Evolutionary conservation across 129 eudicot genomes (phyloP).

Genomic region (Pseudognaphalium luteoalbum): DNA sequence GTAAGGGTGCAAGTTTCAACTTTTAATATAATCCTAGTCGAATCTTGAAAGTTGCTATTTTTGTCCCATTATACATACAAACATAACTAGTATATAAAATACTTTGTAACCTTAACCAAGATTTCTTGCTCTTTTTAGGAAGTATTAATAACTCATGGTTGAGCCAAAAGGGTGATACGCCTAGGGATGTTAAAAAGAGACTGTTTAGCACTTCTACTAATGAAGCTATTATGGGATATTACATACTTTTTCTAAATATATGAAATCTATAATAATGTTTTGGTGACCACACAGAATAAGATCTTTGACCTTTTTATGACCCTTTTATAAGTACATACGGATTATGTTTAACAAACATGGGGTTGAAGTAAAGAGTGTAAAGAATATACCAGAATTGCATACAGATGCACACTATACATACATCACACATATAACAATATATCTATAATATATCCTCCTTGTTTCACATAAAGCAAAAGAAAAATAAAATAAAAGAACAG

Average conservation of each 20-base stretch:
- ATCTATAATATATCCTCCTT: conserved; percentile 25
- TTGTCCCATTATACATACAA: conserved; percentile 24
- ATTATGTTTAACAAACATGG: conserved; percentile 30
- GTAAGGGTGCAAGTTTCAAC: conserved; percentile 18
- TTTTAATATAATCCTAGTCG: conserved; percentile 25
- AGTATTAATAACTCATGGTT: neutral
- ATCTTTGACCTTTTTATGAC: conserved; percentile 33
- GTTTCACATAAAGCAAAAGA: conserved; percentile 40
- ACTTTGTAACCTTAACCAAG: conserved; percentile 16
- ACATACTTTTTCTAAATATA: conserved; percentile 2
- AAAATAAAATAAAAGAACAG: conserved; percentile 8
- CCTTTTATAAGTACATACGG: conserved; percentile 32
- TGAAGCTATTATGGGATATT: neutral
- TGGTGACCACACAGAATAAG: conserved; percentile 39
- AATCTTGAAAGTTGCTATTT: conserved; percentile 24
- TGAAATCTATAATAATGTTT: conserved; percentile 15
- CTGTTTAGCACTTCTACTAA: conserved; percentile 9
- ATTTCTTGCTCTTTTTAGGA: conserved; percentile 12
- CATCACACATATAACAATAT: conserved; percentile 12
- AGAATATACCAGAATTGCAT: conserved; percentile 34
- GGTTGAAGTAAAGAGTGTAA: conserved; percentile 31
- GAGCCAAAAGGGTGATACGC: neutral
- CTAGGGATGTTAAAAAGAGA: neutral
- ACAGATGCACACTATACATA: conserved; percentile 34
- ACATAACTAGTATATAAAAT: conserved; percentile 6